Base-by-base conservation (phyloP, 2,329 filamentous ascomycete genomes). In the Arthrocladium fulminans region DNA sequence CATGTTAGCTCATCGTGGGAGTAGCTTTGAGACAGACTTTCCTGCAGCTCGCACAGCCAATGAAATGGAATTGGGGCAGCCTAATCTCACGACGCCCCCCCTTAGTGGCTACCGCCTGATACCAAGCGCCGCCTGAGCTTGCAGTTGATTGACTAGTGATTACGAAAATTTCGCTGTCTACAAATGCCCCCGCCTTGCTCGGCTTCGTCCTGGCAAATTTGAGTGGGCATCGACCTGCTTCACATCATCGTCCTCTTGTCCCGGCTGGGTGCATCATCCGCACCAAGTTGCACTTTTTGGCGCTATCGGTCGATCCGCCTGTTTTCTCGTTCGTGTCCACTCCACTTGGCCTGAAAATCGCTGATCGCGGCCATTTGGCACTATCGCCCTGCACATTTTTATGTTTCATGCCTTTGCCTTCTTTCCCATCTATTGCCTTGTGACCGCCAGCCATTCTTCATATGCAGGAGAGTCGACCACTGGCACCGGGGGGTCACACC, bases 391-490 rank as follows among this genome's bases (percentile, higher is more conserved):
- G 20, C 40, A 41, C 39, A 25, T 22, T 17, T 9, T 19, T 32
- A 27, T 44, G 30, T 47, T 32, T 19, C 15, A 17, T n/a, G 13
- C n/a, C 13, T 34, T 37, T n/a, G 17, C 29, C 20, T 34, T 29
- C 27, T 45, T 32, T 29, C 34, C 27, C 19, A 9, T 24, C 9
- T 45, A 17, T 39, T 38, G 44, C 44, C 44, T 47, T 15, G 39
- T 38, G 44, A 9, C 13, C 19, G 15, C 15, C 22, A n/a, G 8
- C 15, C 13, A 8, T 27, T 17, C 22, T 19, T 27, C 32, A 15
- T 39, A 29, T 39, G 32, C 32, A 29, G 29, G 44, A 47, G 34
- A 47, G 29, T 47, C 44, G 44, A 34, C 44, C 35, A 27, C 20
- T 47, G 32, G 44, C 44, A 15, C 19, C 29, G 9, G 44, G 32